These are phyloP conservation scores for Obelidium mucronatum DNA, from an alignment of 192 early-diverging fungal species.

Conservation along the genomic window DNA sequence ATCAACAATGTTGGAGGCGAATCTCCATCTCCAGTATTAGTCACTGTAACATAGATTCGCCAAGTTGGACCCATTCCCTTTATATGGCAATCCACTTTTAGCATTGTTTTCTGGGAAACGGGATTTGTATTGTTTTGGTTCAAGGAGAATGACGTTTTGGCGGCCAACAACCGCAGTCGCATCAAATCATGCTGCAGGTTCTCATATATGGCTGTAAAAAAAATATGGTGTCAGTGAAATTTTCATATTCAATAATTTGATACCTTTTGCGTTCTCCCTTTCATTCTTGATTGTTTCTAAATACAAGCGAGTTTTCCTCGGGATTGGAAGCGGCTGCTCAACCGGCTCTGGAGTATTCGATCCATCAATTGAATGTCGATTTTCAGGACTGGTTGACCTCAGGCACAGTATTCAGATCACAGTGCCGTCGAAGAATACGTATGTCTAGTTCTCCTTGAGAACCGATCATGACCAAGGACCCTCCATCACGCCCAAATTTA, in stretches of 20 bases:
- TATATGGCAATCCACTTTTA: not conserved
- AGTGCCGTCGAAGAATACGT: conserved; percentile 28
- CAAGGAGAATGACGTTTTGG: not conserved
- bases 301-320: conserved; percentile 21
- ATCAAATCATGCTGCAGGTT: conserved; percentile 19
- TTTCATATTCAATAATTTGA: not conserved
- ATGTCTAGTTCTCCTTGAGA: conserved; percentile 18
- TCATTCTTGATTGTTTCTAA: conserved; percentile 27
- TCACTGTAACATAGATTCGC: not conserved
- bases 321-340: not conserved
- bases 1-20: not conserved
- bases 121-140: not conserved
- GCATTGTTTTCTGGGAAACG: not conserved
- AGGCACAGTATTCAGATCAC: not conserved
- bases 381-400: too few species aligned
- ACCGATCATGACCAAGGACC: conserved; percentile 25
- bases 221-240: too few species aligned
- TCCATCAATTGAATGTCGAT: too few species aligned
- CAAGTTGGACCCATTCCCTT: conserved; percentile 28
- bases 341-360: not conserved
- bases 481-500: conserved; percentile 26
- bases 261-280: conserved; percentile 24
- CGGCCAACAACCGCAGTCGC: not conserved
- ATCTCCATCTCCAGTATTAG: not conserved
- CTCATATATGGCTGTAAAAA: conserved; percentile 15